These are phyloP conservation scores for Xylaria curta DNA, from an alignment of 495 filamentous ascomycete genomes.

Conservation along the genomic window DNA sequence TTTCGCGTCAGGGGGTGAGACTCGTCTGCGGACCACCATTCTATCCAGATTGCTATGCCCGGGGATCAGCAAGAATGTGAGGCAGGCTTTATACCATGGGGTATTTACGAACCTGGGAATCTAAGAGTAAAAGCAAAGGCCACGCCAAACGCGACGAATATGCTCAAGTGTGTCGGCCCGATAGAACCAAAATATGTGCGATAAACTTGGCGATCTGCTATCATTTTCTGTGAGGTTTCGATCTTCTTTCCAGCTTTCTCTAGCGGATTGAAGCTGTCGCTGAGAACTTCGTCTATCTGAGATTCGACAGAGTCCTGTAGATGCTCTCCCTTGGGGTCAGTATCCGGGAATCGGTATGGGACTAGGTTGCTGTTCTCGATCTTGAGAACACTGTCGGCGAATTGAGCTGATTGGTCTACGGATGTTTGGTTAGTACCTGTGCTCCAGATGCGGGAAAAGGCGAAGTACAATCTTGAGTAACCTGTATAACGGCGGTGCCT, in stretches of 20 bases:
- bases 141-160: constrained; percentile 21
- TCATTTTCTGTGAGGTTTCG: background rate
- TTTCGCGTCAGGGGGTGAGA: constrained; percentile 4
- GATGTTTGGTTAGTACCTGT: background rate
- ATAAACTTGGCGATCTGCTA: constrained; percentile 27
- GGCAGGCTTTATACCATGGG: constrained; percentile 18
- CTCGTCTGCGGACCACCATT: constrained; percentile 33
- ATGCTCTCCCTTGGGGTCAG: background rate
- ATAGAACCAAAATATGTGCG: constrained; percentile 25
- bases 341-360: constrained; percentile 1
- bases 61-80: constrained; percentile 15
- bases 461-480: constrained; percentile 21
- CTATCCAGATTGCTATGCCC: constrained; percentile 16
- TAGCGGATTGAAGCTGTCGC: background rate
- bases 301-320: background rate
- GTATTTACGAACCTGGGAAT: constrained; percentile 21
- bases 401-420: constrained; percentile 13
- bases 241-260: background rate
- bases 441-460: background rate
- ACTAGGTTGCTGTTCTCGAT: background rate
- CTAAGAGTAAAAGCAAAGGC: constrained; percentile 16
- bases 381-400: constrained; percentile 8
- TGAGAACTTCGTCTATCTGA: background rate
- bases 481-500: constrained; percentile 20
- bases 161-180: background rate